Percentiles rank a stretch among this genome's conserved stretches.
Conservation (phyloP, 352 stramenopile species). For the Pythium chondricola region DNA sequence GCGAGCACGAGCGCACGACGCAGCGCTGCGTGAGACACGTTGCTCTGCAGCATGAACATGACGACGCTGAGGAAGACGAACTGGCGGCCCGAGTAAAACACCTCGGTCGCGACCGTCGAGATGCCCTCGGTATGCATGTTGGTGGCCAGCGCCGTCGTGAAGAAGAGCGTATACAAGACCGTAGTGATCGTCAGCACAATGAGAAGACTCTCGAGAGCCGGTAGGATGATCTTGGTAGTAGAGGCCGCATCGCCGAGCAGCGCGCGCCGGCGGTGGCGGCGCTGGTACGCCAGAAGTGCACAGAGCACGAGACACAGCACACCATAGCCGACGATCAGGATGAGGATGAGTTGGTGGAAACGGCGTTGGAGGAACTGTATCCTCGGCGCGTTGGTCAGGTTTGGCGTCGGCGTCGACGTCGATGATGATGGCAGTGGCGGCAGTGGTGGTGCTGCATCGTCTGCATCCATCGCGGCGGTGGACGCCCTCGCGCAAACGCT, state of each 20-base stretch:
- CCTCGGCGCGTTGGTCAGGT: neutral
- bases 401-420: neutral
- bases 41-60: slow-evolving; percentile 58
- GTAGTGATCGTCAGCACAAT: slow-evolving; percentile 7
- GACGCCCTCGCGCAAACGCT: too few relatives aligned
- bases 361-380: slow-evolving; percentile 2
- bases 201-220: slow-evolving; percentile 63
- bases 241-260: slow-evolving; percentile 37
- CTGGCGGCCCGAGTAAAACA: slow-evolving; percentile 46
- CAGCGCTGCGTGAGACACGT: slow-evolving; percentile 45
- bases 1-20: slow-evolving; percentile 30
- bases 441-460: too few relatives aligned
- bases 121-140: slow-evolving; percentile 20
- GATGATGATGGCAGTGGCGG: too few relatives aligned
- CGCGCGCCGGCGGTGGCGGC: slow-evolving; percentile 33
- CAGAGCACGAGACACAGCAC: slow-evolving; percentile 11
- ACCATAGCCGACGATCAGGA: slow-evolving; percentile 8
- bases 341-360: slow-evolving; percentile 1
- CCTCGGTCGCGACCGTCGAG: slow-evolving; percentile 24
- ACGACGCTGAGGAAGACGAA: slow-evolving; percentile 58
- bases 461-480: too few relatives aligned
- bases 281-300: slow-evolving; percentile 40
- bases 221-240: slow-evolving; percentile 52
- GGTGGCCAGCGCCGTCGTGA: slow-evolving; percentile 26
- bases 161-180: slow-evolving; percentile 6